Conservation (phyloP, 2,329 filamentous ascomycete species). For the Cryoendolithus antarcticus region DNA sequence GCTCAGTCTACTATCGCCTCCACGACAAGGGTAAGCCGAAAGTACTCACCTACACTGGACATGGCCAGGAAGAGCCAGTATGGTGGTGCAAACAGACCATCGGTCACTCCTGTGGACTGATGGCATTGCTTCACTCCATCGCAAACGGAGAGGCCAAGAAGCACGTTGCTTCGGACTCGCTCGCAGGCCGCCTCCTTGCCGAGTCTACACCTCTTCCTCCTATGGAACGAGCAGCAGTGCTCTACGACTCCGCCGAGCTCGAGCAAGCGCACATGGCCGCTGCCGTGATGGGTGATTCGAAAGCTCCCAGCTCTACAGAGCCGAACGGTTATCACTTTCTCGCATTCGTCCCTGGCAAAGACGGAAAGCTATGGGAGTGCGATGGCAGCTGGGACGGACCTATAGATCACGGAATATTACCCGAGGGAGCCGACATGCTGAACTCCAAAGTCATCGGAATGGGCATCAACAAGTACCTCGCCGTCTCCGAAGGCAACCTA, state of each 20-base stretch:
- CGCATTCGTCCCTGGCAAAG: slow-evolving; percentile 33
- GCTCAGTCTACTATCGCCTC: slow-evolving; percentile 27
- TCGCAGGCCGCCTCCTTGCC: slow-evolving; percentile 33
- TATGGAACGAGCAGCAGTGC: slow-evolving; percentile 35
- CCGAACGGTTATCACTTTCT: slow-evolving; percentile 33
- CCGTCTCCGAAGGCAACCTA: slow-evolving; percentile 26
- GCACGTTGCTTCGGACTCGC: slow-evolving; percentile 31
- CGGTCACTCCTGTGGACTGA: slow-evolving; percentile 46
- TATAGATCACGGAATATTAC: slow-evolving; percentile 30
- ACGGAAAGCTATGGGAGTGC: slow-evolving; percentile 36
- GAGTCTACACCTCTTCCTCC: slow-evolving; percentile 33
- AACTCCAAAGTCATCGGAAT: slow-evolving; percentile 29
- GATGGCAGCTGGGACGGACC: slow-evolving; percentile 34
- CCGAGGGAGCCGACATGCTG: slow-evolving; percentile 32
- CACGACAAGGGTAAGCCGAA: slow-evolving; percentile 31
- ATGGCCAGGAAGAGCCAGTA: slow-evolving; percentile 38
- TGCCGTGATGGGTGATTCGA: slow-evolving; percentile 30
- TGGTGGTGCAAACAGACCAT: slow-evolving; percentile 50
- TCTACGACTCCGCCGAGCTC: slow-evolving; percentile 37
- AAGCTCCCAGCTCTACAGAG: slow-evolving; percentile 19
- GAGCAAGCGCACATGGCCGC: slow-evolving; percentile 32
- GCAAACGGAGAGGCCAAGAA: slow-evolving; percentile 36
- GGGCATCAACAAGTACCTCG: slow-evolving; percentile 29
- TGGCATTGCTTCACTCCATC: slow-evolving; percentile 43
- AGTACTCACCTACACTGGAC: slow-evolving; percentile 32